Percentiles rank a stretch among this genome's conserved stretches.
Evolutionary conservation across 306 rosid species (phyloP).

Genomic region (Abrus precatorius): DNA sequence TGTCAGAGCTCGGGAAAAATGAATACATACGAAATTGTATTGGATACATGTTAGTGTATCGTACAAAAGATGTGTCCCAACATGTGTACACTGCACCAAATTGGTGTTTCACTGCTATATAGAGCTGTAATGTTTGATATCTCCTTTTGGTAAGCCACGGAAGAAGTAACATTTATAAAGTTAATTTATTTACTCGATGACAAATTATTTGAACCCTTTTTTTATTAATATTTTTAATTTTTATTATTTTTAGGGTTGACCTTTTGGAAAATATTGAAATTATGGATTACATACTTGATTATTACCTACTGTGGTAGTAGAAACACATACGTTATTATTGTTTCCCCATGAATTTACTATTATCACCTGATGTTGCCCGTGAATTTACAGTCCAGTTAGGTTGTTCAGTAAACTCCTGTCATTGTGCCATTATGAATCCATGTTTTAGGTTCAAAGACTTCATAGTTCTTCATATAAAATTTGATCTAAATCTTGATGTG

Average conservation of each 20-base stretch:
- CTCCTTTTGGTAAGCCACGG: background rate
- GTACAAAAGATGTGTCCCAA: background rate
- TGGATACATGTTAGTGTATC: background rate
- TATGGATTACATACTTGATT: background rate
- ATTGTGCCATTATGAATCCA: slow-evolving; percentile 25
- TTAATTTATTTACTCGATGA: background rate
- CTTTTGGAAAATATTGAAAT: background rate
- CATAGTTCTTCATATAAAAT: slow-evolving; percentile 17
- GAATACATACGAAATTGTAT: background rate
- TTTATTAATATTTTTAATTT: background rate
- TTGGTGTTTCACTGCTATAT: slow-evolving; percentile 1
- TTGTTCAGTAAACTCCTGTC: slow-evolving; percentile 16
- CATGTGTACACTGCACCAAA: background rate
- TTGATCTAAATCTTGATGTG: slow-evolving; percentile 26
- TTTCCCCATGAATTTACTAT: slow-evolving; percentile 19
- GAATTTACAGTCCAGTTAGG: slow-evolving; percentile 28
- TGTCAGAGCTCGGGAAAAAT: background rate
- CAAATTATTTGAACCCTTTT: background rate
- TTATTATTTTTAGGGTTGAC: background rate
- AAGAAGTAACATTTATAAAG: slow-evolving; percentile 17
- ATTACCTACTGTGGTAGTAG: background rate
- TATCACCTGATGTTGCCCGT: background rate
- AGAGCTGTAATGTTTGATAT: background rate
- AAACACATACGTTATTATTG: background rate
- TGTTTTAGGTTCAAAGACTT: slow-evolving; percentile 34